Base-by-base conservation (phyloP, 805 yeast genomes). In the Sungouiella blattae region DNA sequence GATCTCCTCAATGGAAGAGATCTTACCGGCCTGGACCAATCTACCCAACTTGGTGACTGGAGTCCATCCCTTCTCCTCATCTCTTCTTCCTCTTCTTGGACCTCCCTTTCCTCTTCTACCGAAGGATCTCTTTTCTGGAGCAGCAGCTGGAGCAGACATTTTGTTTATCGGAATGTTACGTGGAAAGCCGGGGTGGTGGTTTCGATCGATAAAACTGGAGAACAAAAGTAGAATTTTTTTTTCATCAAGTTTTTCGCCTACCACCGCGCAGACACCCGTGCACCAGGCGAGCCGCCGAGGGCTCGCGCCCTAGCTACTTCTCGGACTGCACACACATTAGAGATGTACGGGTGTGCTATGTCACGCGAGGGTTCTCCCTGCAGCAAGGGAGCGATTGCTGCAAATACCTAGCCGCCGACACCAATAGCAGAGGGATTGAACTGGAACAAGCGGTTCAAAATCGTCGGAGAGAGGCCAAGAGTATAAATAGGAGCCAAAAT, bases 1-100 rank as follows among this genome's bases (percentile, higher is more conserved):
- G 79, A 93, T 87, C 80, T 93, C 96, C 80, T 93, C 98, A 62
- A 93, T 77, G 64, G 95, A 74, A 69, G 89, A 73, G 75, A 93
- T 80, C 84, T 93, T 91, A 73, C 96, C 96, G 64, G 97, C 96
- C 80, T 88, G 87, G 58, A 93, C 98, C 67, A 93, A 83, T 84
- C 98, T 91, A 77, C 98, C 98, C 70, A 93, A 86, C 83, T 93
- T 93, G 93, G 98, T 93, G 70, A 93, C 98, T 77, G 98, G 98
- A 63, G 81, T 82, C 98, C 98, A 93, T 63, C 94, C 96, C 80
- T 91, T 89, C 81, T 93, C 98, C 77, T 91, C 97, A 55, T 77
- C 79, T 62, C 77, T 76, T 71, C 89, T 79, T 59, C 89, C 83
- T 55, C 69, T 57, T 51, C 64, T 57, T 50, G 57, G 58, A 60